Conservation (phyloP, 768 basidiomycete genomes). For the Macrolepiota albuminosa region DNA sequence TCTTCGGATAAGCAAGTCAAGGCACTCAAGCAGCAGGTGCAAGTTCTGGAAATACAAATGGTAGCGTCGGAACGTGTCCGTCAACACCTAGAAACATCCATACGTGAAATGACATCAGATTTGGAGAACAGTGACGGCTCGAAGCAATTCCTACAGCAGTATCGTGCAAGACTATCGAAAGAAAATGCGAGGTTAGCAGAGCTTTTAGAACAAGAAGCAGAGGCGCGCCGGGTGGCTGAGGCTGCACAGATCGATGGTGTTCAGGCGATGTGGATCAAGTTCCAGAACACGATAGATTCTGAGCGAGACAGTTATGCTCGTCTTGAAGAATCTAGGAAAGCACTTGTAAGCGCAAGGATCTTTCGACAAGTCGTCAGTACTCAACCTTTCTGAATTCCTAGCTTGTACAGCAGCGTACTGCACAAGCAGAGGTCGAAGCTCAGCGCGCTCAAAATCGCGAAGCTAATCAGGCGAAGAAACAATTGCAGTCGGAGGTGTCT, state of each 20-base stretch:
- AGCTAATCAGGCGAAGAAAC: constrained; percentile 48
- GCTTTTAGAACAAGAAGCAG: constrained; percentile 56
- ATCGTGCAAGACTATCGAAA: constrained; percentile 47
- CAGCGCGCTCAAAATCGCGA: constrained; percentile 62
- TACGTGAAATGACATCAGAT: constrained; percentile 56
- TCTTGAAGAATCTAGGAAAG: constrained; percentile 67
- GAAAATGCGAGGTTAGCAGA: constrained; percentile 54
- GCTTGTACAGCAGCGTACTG: constrained; percentile 62
- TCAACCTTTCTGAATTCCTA: constrained; percentile 19
- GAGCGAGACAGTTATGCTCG: constrained; percentile 61
- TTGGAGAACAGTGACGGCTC: constrained; percentile 64
- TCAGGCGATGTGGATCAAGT: constrained; percentile 63
- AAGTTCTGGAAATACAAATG: constrained; percentile 64
- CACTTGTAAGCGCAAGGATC: constrained; percentile 43
- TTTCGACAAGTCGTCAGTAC: neutral
- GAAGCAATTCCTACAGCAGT: constrained; percentile 55
- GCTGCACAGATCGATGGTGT: constrained; percentile 60
- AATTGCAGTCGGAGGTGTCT: constrained; percentile 49
- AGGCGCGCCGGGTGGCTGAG: constrained; percentile 57
- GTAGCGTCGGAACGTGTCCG: constrained; percentile 63
- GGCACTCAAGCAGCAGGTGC: constrained; percentile 58
- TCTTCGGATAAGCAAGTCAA: constrained; percentile 45
- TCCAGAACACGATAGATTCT: constrained; percentile 51
- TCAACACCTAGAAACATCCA: constrained; percentile 54
- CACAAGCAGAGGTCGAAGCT: constrained; percentile 61